Base-by-base conservation (phyloP, 2,329 filamentous ascomycete genomes). In the Incumbomyces lentus region DNA sequence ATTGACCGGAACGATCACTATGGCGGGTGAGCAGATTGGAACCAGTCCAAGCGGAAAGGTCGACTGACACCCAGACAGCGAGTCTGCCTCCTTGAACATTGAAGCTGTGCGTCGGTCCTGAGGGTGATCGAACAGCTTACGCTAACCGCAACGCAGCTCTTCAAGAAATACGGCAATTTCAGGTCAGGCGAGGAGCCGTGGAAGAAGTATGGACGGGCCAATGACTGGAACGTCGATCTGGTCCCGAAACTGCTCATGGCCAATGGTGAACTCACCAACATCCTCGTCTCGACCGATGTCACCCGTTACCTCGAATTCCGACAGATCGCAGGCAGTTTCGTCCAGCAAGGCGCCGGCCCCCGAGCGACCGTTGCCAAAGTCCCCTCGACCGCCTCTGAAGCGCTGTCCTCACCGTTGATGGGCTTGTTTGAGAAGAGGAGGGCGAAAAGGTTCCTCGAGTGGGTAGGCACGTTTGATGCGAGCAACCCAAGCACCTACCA, bases 201-300 rank as follows among this genome's bases (percentile, higher is more conserved):
- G 92, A 90, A 93, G 75, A 89, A 95, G 70, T 96, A 95, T 67
- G 90, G 90, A 60, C 84, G 92, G 50, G 75, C 82, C 65, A 95
- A 95, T 71, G 90, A 96, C 77, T 98, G 92, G 92, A 96, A 95
- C 75, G 93, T 98, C 68, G 93, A 98, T 65, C 78, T 98, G 52
- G 89, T 98, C 40, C 90, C 92, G 58, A 98, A 98, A 77, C 82
- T 98, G 62, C 79, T 98, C 67, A 96, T 98, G 89, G 88, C 90
- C 50, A 95, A 93, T 54, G 92, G 92, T 68, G 90, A 98, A 72
- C 76, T 98, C 64, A 96, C 90, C 66, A 96, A 96, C 71, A 95
- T 98, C 62, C 81, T 98, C 63, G 88, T 95, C 54, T 95, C 89
- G 43, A 96, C 90, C 69, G 88, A 95, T 59, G 84, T 88, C 56